Percentiles rank a stretch among this genome's conserved stretches.
Evolutionary conservation across 129 eudicot genomes (phyloP).

Genomic region (Chrysanthemum lavandulifolium): DNA sequence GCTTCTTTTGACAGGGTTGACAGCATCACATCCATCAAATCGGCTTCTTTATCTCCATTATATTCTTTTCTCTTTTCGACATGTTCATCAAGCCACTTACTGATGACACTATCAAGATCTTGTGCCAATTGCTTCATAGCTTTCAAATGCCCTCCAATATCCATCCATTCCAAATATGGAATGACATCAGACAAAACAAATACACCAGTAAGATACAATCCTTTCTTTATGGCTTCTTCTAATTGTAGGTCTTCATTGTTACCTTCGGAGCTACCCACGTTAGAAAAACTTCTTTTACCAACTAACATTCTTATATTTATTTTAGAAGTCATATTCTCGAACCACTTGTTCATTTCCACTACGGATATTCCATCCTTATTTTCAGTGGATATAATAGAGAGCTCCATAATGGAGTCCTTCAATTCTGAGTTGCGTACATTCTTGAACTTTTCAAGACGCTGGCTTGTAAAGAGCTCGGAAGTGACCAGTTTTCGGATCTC

Average conservation of each 20-base stretch:
- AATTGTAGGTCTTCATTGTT: constrained; percentile 17
- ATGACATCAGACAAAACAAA: constrained; percentile 51
- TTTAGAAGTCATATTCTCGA: constrained; percentile 41
- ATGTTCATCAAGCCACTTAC: constrained; percentile 44
- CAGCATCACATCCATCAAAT: constrained; percentile 54
- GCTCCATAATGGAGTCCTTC: constrained; percentile 14
- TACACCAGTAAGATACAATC: constrained; percentile 43
- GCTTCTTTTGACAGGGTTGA: constrained; percentile 32
- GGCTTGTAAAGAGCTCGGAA: constrained; percentile 36
- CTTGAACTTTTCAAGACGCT: constrained; percentile 35
- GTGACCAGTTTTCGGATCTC: constrained; percentile 47
- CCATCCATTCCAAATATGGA: constrained; percentile 56
- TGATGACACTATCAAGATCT: constrained; percentile 33
- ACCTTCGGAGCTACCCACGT: neutral
- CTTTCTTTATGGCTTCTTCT: constrained; percentile 37
- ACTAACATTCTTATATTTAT: constrained; percentile 33
- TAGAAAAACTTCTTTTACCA: constrained; percentile 32
- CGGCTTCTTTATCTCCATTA: constrained; percentile 7
- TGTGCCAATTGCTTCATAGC: constrained; percentile 36
- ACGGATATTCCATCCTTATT: neutral
- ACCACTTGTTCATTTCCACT: constrained; percentile 28
- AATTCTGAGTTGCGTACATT: constrained; percentile 36
- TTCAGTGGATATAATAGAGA: constrained; percentile 21
- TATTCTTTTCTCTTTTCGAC: constrained; percentile 19
- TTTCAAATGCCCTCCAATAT: constrained; percentile 51